Evolutionary conservation across 2,329 filamentous ascomycete genomes (phyloP).

Genomic region (Zasmidium citrigriseum): DNA sequence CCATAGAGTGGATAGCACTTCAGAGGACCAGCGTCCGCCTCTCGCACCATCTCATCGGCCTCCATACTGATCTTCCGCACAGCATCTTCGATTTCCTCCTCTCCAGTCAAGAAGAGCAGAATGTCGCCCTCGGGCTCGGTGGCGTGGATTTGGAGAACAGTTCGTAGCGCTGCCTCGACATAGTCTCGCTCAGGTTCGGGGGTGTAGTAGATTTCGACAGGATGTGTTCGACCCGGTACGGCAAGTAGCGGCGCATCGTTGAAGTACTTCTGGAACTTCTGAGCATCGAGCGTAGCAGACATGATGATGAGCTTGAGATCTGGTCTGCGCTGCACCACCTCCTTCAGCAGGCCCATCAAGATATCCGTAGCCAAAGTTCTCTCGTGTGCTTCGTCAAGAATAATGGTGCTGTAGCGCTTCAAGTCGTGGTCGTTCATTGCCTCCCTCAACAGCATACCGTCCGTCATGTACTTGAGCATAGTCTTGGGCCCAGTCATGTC

Average conservation of each 20-base stretch:
- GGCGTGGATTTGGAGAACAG: slow-evolving; percentile 94
- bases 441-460: slow-evolving; percentile 96
- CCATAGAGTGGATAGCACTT: slow-evolving; percentile 93
- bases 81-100: slow-evolving; percentile 98
- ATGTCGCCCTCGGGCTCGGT: slow-evolving; percentile 91
- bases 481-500: slow-evolving; percentile 88
- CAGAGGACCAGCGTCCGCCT: slow-evolving; percentile 87
- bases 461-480: slow-evolving; percentile 98
- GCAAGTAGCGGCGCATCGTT: slow-evolving; percentile 89
- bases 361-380: slow-evolving; percentile 96
- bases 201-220: slow-evolving; percentile 98
- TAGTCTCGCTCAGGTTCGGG: slow-evolving; percentile 95
- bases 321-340: slow-evolving; percentile 75
- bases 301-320: slow-evolving; percentile 99
- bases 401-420: slow-evolving; percentile 92
- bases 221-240: slow-evolving; percentile 91
- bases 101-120: slow-evolving; percentile 90
- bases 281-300: slow-evolving; percentile 94
- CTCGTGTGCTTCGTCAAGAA: slow-evolving; percentile 98
- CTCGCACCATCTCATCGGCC: slow-evolving; percentile 85
- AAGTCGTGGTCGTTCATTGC: slow-evolving; percentile 95
- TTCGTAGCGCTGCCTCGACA: slow-evolving; percentile 90
- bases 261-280: slow-evolving; percentile 98
- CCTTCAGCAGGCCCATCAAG: slow-evolving; percentile 93
- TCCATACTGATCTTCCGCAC: slow-evolving; percentile 89